Evolutionary conservation across 768 basidiomycete species (phyloP), one percentile per base, ranked within the genome.

Genomic region (Phaffia tasmanica): DNA sequence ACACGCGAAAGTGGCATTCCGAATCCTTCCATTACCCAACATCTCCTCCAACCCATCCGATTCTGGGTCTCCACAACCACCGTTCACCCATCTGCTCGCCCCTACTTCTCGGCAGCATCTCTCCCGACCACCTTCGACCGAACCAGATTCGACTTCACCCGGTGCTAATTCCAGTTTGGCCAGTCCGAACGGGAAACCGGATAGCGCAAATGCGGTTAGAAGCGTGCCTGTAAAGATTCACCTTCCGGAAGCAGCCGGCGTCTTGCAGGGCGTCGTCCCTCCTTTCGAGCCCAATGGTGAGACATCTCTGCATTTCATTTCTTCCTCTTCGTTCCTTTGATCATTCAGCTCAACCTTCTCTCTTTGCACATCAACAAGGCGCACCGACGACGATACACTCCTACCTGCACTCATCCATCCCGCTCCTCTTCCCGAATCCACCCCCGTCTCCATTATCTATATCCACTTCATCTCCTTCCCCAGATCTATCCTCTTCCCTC

Each of bases 1-100:
- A 69, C 95, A 88, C 74, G 93, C 90, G 86, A 83, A 89, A 30
- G 87, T 97, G 70, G 90, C 91, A 3, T 83, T 87, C n/a, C 92
- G 93, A 73, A 83, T 98, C 55, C 86, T 89, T 30, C 95, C 95
- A 3, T 83, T 88, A 2, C 87, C 76, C 0, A n/a, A n/a, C n/a
- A n/a, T n/a, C n/a, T n/a, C n/a, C n/a, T n/a, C n/a, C n/a, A n/a
- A n/a, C n/a, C n/a, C n/a, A n/a, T n/a, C n/a, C n/a, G n/a, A n/a
- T n/a, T n/a, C n/a, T n/a, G n/a, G n/a, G n/a, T n/a, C n/a, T n/a
- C n/a, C n/a, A n/a, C n/a, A n/a, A n/a, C n/a, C n/a, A n/a, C n/a
- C n/a, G n/a, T n/a, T n/a, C n/a, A n/a, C n/a, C n/a, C n/a, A n/a
- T n/a, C n/a, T n/a, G n/a, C n/a, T n/a, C n/a, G n/a, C n/a, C n/a